phyloP scores from a whole-genome alignment of 345 rosid species.

The Dipteronia sinensis region DNA sequence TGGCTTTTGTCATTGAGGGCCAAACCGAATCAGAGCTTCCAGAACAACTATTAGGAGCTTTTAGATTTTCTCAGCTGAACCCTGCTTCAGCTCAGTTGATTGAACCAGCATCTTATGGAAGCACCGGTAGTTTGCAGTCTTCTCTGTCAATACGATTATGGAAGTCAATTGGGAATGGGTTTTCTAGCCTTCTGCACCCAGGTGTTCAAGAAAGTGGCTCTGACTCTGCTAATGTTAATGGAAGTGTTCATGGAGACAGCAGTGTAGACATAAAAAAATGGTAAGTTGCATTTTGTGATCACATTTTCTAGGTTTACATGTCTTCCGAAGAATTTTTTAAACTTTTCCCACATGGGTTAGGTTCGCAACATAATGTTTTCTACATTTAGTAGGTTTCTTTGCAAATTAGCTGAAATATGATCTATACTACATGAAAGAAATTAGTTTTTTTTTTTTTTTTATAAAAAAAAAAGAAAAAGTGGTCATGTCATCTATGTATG shows the following conservation, averaged over 20 bases:
- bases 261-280: constrained; percentile 41
- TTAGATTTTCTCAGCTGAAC: constrained; percentile 79
- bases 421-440: not conserved
- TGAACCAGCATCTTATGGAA: constrained; percentile 36
- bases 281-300: constrained; percentile 35
- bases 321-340: not conserved
- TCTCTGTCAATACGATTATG: constrained; percentile 68
- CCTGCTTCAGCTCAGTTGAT: constrained; percentile 57
- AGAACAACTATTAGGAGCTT: constrained; percentile 71
- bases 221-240: constrained; percentile 34
- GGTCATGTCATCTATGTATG: not conserved
- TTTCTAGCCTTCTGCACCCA: constrained; percentile 64
- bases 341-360: not conserved
- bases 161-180: constrained; percentile 83
- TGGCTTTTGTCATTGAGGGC: constrained; percentile 84
- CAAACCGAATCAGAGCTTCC: constrained; percentile 89
- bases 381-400: not conserved
- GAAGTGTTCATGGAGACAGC: constrained; percentile 32
- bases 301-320: not conserved
- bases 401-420: not conserved
- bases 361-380: not conserved
- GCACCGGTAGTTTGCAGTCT: constrained; percentile 32
- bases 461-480: not conserved
- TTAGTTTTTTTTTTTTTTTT: not conserved
- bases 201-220: constrained; percentile 51